phyloP scores from a whole-genome alignment of 805 yeast genomes.

The Starmerella bombicola region DNA sequence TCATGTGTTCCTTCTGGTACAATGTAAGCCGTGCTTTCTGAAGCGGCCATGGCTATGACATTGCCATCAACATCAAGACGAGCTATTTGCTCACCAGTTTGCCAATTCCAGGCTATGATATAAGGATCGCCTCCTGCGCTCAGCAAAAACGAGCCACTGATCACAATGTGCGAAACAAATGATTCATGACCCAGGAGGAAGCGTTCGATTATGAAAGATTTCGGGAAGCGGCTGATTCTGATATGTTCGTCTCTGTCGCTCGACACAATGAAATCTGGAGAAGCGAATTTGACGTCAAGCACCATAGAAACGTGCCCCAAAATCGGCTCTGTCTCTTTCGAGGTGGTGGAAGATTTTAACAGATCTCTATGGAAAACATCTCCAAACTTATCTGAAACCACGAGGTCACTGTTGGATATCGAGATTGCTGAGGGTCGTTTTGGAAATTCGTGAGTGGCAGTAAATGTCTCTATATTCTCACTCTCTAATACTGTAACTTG shows the following conservation, averaged over 20 bases:
- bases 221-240: conserved; percentile 67
- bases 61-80: conserved; percentile 37
- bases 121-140: conserved; percentile 89
- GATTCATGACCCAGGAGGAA: conserved; percentile 81
- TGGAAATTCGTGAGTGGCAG: conserved; percentile 67
- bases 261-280: conserved; percentile 44
- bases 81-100: conserved; percentile 36
- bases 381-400: conserved; percentile 91
- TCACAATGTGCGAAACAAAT: conserved; percentile 60
- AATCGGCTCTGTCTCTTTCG: conserved; percentile 34
- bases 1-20: conserved; percentile 14
- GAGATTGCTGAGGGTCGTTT: conserved; percentile 91
- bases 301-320: conserved; percentile 96
- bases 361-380: conserved; percentile 58
- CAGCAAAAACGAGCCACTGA: conserved; percentile 44
- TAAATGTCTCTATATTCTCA: conserved; percentile 34
- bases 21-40: conserved; percentile 5
- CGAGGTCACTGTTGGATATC: conserved; percentile 42
- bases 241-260: conserved; percentile 96
- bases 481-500: conserved; percentile 49
- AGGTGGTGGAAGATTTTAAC: conserved; percentile 31
- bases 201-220: conserved; percentile 60
- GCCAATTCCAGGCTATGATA: conserved; percentile 73
- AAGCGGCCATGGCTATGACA: conserved; percentile 10
- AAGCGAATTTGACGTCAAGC: conserved; percentile 43